These are phyloP conservation scores for Candida koratica DNA, from an alignment of 805 yeast species.

Conservation along the genomic window DNA sequence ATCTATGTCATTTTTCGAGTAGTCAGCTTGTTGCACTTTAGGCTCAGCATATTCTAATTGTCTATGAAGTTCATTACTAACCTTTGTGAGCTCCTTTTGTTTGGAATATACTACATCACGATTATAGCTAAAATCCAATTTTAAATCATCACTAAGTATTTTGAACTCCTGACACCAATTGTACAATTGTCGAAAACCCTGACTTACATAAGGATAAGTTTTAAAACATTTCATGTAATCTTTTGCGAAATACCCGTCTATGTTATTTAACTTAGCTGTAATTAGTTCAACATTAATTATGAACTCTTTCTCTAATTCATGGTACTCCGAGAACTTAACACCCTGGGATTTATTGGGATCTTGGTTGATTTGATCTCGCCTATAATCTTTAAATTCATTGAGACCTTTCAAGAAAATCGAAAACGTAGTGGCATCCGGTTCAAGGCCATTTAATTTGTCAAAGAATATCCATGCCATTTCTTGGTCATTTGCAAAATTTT, in stretches of 20 bases:
- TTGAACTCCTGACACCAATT: constrained; percentile 36
- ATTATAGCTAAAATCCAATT: constrained; percentile 10
- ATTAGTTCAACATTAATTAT: constrained; percentile 26
- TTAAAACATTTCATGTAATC: constrained; percentile 7
- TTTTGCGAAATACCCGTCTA: constrained; percentile 4
- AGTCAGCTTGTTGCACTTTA: constrained; percentile 2
- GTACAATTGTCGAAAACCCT: constrained; percentile 27
- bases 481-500: constrained; percentile 31
- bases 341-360: constrained; percentile 4
- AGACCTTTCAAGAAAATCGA: constrained; percentile 38
- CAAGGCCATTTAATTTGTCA: constrained; percentile 18
- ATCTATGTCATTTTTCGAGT: not conserved
- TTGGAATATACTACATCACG: constrained; percentile 4
- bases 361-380: not conserved
- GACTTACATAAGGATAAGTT: constrained; percentile 16
- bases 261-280: constrained; percentile 25
- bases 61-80: constrained; percentile 16
- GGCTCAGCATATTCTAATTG: constrained; percentile 9
- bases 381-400: constrained; percentile 4
- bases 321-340: constrained; percentile 21
- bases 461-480: constrained; percentile 36
- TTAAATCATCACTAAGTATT: constrained; percentile 13
- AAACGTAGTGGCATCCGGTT: constrained; percentile 35
- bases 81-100: constrained; percentile 2
- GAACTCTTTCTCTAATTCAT: constrained; percentile 27